These are phyloP conservation scores for Pseudocercospora fijiensis DNA, from an alignment of 2,329 filamentous ascomycete genomes.

Conservation along the genomic window DNA sequence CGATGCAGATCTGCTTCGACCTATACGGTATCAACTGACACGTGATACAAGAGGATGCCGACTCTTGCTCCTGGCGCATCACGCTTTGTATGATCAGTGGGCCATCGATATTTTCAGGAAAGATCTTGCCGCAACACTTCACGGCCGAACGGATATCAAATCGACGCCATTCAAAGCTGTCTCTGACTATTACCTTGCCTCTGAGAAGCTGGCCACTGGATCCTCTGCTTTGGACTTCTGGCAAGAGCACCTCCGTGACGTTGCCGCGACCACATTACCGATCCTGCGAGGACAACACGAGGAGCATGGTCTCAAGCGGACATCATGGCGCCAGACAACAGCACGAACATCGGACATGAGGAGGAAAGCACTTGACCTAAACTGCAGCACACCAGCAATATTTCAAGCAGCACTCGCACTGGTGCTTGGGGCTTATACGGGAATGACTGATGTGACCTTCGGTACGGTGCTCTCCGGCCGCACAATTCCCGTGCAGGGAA, in stretches of 20 bases:
- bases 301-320: slow-evolving; percentile 22
- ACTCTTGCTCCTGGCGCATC: slow-evolving; percentile 65
- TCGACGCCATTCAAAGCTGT: slow-evolving; percentile 64
- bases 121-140: slow-evolving; percentile 61
- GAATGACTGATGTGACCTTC: slow-evolving; percentile 65
- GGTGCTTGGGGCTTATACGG: slow-evolving; percentile 64
- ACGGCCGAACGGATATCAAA: slow-evolving; percentile 28
- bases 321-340: slow-evolving; percentile 24
- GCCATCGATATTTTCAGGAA: slow-evolving; percentile 69
- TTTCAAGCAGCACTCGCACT: slow-evolving; percentile 72
- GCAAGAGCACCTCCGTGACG: slow-evolving; percentile 62
- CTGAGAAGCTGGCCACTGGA: background rate
- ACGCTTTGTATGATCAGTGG: slow-evolving; percentile 92
- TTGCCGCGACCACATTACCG: slow-evolving; percentile 57
- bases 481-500: slow-evolving; percentile 65
- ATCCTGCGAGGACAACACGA: slow-evolving; percentile 52
- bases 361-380: slow-evolving; percentile 26
- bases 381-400: slow-evolving; percentile 65
- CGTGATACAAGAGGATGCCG: slow-evolving; percentile 29
- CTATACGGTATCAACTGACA: slow-evolving; percentile 62
- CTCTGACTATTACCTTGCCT: slow-evolving; percentile 48
- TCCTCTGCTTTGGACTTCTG: slow-evolving; percentile 59
- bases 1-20: slow-evolving; percentile 52
- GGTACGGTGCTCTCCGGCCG: slow-evolving; percentile 82
- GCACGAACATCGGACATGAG: slow-evolving; percentile 16